Evolutionary conservation across 2,329 filamentous ascomycete genomes (phyloP).

Genomic region (Rhynchosporium agropyri): DNA sequence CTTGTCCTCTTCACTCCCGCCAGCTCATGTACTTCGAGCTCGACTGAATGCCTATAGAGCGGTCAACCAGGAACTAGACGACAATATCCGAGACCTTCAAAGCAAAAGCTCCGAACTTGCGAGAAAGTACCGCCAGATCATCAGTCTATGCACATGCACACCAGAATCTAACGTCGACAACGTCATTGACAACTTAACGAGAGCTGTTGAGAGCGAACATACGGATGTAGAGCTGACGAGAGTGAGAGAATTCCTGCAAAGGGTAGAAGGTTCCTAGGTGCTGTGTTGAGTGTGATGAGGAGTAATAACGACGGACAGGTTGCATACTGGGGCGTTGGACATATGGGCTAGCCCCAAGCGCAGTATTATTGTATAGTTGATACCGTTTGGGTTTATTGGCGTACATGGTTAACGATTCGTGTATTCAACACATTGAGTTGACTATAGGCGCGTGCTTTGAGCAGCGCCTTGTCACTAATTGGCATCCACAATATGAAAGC

Average conservation of each 20-base stretch:
- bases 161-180: conserved; percentile 73
- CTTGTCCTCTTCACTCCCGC: conserved; percentile 51
- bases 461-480: neutral
- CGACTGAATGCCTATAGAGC: conserved; percentile 69
- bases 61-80: conserved; percentile 68
- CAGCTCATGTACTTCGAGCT: conserved; percentile 63
- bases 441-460: conserved; percentile 2
- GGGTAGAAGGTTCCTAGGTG: conserved; percentile 55
- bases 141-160: conserved; percentile 82
- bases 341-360: conserved; percentile 5
- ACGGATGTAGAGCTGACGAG: conserved; percentile 74
- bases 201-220: conserved; percentile 87
- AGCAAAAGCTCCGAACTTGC: conserved; percentile 83
- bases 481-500: neutral
- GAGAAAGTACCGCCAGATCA: conserved; percentile 83
- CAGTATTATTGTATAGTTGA: conserved; percentile 11
- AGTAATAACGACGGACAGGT: conserved; percentile 5
- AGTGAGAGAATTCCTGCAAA: conserved; percentile 77
- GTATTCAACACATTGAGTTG: conserved; percentile 4
- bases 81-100: conserved; percentile 71
- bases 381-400: neutral
- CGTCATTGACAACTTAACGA: conserved; percentile 75
- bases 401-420: conserved; percentile 6
- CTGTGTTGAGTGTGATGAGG: neutral
- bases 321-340: neutral